phyloP scores from a whole-genome alignment of 805 yeast genomes.

The Yarrowia deformans region DNA sequence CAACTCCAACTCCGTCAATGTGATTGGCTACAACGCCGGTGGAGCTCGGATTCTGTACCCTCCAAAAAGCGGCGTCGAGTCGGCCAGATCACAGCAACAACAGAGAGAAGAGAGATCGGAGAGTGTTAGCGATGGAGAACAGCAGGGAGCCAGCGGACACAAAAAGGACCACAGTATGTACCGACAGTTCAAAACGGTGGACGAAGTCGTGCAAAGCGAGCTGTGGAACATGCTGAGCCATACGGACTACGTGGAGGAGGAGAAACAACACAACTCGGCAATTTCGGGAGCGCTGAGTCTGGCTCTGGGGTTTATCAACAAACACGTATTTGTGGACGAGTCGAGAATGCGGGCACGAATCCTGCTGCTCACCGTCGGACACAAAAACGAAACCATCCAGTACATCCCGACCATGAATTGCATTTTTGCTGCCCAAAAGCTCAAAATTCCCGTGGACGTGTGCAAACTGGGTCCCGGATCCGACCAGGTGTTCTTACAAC shows the following conservation, averaged over 20 bases:
- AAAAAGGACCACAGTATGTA: conserved; percentile 63
- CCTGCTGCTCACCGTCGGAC: conserved; percentile 63
- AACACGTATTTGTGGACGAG: conserved; percentile 61
- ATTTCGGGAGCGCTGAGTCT: conserved; percentile 81
- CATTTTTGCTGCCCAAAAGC: conserved; percentile 92
- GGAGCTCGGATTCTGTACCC: conserved; percentile 81
- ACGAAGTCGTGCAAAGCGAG: conserved; percentile 71
- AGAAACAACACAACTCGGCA: conserved; percentile 47
- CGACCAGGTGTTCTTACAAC: conserved; percentile 78
- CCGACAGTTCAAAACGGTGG: conserved; percentile 80
- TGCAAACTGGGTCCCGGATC: conserved; percentile 74
- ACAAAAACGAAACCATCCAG: conserved; percentile 77
- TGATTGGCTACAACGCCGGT: conserved; percentile 74
- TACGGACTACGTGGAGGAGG: conserved; percentile 45
- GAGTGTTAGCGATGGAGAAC: conserved; percentile 23
- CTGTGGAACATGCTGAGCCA: conserved; percentile 58
- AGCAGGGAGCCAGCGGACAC: neutral
- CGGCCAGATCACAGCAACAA: conserved; percentile 1
- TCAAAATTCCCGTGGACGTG: conserved; percentile 83
- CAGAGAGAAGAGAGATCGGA: conserved; percentile 35
- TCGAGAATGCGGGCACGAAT: conserved; percentile 66
- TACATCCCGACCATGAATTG: conserved; percentile 95
- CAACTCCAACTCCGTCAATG: conserved; percentile 82
- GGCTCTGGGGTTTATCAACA: conserved; percentile 81
- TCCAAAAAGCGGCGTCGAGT: conserved; percentile 11